These are phyloP conservation scores for Biancaea sappan DNA, from an alignment of 306 rosid genomes.

Conservation along the genomic window DNA sequence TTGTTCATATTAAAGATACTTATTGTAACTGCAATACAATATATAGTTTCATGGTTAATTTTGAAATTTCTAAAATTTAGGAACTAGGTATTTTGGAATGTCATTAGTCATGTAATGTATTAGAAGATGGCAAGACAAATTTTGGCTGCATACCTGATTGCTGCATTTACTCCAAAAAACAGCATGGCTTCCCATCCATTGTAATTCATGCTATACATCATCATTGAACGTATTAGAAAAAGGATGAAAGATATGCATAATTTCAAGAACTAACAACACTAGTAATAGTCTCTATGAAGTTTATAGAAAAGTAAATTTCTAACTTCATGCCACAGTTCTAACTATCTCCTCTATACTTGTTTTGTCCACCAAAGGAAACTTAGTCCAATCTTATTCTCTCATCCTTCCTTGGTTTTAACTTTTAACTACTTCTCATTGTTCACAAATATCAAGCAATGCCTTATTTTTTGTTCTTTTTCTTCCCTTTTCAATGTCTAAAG, in stretches of 20 bases:
- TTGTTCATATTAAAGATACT: no score
- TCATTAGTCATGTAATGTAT: neutral
- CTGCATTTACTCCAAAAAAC: constrained; percentile 90
- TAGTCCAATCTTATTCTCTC: neutral
- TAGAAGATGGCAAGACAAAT: neutral
- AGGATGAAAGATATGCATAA: constrained; percentile 9
- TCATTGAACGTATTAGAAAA: constrained; percentile 31
- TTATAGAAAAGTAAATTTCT: neutral
- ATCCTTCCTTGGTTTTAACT: neutral
- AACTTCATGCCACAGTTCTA: neutral
- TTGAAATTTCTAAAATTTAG: neutral
- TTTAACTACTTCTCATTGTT: neutral
- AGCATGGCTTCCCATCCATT: constrained; percentile 84
- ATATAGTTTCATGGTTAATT: neutral
- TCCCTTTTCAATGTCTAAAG: no score
- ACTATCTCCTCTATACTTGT: neutral
- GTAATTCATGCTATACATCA: constrained; percentile 65
- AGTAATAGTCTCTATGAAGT: neutral
- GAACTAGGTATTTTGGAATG: neutral
- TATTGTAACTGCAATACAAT: neutral
- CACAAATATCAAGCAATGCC: neutral
- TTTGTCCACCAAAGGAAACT: neutral
- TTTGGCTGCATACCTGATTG: constrained; percentile 61
- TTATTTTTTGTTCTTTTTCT: neutral
- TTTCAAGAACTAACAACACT: constrained; percentile 10